These are phyloP conservation scores for Massarina eburnea DNA, from an alignment of 2,329 filamentous ascomycete species.

Conservation along the genomic window DNA sequence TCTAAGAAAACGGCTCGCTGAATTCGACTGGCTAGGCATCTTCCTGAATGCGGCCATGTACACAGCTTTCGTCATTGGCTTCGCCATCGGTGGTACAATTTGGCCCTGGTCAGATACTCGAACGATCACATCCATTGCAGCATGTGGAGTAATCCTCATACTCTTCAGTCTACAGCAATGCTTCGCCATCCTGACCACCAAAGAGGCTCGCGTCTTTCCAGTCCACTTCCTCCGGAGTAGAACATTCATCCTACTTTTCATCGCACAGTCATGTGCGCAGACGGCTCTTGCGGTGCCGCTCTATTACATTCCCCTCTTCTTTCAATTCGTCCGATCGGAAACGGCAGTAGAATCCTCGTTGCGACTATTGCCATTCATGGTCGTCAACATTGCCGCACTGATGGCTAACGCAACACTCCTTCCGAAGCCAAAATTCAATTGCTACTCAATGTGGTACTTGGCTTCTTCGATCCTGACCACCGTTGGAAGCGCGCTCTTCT, in stretches of 20 bases:
- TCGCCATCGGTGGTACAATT: conserved; percentile 54
- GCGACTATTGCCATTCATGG: conserved; percentile 27
- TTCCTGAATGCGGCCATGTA: conserved; percentile 49
- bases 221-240: conserved; percentile 45
- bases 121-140: conserved; percentile 50
- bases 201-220: conserved; percentile 52
- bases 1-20: conserved; percentile 1
- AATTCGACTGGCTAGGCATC: conserved; percentile 42
- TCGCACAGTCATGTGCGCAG: conserved; percentile 9
- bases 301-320: conserved; percentile 33
- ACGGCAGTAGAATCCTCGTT: conserved; percentile 20
- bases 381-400: conserved; percentile 16
- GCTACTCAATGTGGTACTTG: conserved; percentile 26
- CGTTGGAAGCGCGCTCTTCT: conserved; percentile 40
- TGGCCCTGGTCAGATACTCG: conserved; percentile 51
- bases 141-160: conserved; percentile 47
- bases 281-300: conserved; percentile 42
- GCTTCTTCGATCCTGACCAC: conserved; percentile 37
- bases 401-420: conserved; percentile 21
- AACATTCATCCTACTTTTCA: conserved; percentile 11
- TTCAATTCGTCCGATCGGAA: conserved; percentile 25
- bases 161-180: conserved; percentile 51
- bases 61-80: conserved; percentile 49
- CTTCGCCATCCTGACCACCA: conserved; percentile 21
- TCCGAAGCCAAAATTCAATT: conserved; percentile 8